Percentiles rank a stretch among this genome's conserved stretches.
These are phyloP conservation scores for Schoenoplectus triqueter DNA, from an alignment of 202 grass and related monocot species.

Conservation along the genomic window DNA sequence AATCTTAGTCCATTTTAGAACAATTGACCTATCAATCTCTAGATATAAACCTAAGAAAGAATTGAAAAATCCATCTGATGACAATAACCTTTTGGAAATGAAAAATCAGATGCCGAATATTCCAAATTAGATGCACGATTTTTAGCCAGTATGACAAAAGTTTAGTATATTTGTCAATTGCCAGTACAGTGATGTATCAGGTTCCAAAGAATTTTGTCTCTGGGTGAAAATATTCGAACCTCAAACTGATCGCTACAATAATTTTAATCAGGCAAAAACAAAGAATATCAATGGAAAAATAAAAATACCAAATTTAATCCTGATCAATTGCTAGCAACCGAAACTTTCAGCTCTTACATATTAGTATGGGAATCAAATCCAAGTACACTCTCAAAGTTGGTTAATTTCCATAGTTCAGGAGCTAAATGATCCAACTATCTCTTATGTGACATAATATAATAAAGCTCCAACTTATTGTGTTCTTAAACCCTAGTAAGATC, in stretches of 20 bases:
- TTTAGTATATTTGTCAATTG: not conserved
- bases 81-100: not conserved
- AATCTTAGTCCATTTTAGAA: not conserved
- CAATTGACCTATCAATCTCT: not conserved
- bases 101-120: not conserved
- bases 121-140: not conserved
- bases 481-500: constrained; percentile 31
- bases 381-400: not conserved
- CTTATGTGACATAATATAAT: not conserved
- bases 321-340: not conserved
- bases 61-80: not conserved
- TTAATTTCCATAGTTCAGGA: constrained; percentile 10
- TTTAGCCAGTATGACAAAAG: not conserved
- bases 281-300: not conserved
- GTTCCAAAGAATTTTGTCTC: not conserved
- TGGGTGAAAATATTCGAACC: not conserved
- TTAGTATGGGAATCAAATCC: not conserved
- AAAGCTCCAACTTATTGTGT: not conserved
- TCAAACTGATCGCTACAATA: not conserved
- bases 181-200: not conserved
- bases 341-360: constrained; percentile 27
- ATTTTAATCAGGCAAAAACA: not conserved
- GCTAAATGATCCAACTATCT: not conserved
- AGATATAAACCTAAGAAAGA: not conserved
- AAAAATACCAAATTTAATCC: not conserved